These are phyloP conservation scores for Gymnopus androsaceus DNA, from an alignment of 1,284 basidiomycete genomes.

Conservation along the genomic window DNA sequence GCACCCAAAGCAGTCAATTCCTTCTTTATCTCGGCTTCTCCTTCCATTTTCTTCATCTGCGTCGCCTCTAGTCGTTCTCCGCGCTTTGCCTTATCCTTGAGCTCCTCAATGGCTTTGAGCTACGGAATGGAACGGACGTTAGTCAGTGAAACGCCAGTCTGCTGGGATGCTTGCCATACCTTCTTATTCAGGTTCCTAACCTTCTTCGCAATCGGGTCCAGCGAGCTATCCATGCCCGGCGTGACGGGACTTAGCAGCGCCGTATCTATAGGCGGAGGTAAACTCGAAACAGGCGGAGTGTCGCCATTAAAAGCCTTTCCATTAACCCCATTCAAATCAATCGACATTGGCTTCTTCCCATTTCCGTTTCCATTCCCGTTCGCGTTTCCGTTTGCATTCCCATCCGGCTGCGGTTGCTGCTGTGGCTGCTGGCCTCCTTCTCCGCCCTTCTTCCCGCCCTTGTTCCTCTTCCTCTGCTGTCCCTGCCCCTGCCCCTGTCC, in stretches of 20 bases:
- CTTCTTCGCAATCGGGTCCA: constrained; percentile 89
- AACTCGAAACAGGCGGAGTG: constrained; percentile 22
- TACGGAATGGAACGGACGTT: constrained; percentile 35
- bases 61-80: constrained; percentile 92
- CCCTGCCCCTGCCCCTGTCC: constrained; percentile 22
- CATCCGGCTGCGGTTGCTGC: constrained; percentile 21
- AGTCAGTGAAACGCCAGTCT: neutral
- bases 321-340: constrained; percentile 8
- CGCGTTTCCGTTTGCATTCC: constrained; percentile 21
- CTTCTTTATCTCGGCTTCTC: constrained; percentile 79
- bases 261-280: constrained; percentile 13
- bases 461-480: constrained; percentile 19
- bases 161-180: constrained; percentile 46
- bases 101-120: constrained; percentile 94
- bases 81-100: constrained; percentile 85
- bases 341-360: constrained; percentile 16
- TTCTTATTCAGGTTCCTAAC: constrained; percentile 93
- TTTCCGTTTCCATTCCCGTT: constrained; percentile 22
- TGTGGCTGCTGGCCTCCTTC: constrained; percentile 21
- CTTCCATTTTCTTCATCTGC: constrained; percentile 94
- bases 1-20: constrained; percentile 59
- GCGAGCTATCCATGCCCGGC: constrained; percentile 55
- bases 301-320: constrained; percentile 16
- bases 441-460: constrained; percentile 23
- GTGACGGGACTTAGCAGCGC: constrained; percentile 51